phyloP scores from a whole-genome alignment of 495 filamentous ascomycete genomes.

The Mycothermus thermophilus region DNA sequence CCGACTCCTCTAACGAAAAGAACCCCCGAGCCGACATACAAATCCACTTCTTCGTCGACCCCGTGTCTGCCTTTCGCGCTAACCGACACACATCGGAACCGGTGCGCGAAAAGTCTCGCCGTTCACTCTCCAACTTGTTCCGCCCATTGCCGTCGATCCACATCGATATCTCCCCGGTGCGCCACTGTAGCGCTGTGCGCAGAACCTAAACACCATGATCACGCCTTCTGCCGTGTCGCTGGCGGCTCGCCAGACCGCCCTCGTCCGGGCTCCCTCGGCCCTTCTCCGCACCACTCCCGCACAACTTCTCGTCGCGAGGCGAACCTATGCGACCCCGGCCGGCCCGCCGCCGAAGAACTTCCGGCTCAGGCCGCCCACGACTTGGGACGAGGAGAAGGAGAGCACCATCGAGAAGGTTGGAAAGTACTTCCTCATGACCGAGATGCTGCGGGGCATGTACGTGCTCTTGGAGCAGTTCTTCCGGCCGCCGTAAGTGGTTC shows the following conservation, averaged over 20 bases:
- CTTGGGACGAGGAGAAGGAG: constrained; percentile 60
- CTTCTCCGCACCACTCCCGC: constrained; percentile 17
- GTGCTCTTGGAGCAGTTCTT: constrained; percentile 97
- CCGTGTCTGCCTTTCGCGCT: too few relatives aligned
- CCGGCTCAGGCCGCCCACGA: constrained; percentile 50
- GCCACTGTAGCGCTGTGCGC: too few relatives aligned
- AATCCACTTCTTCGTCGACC: too few relatives aligned
- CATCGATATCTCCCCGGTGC: too few relatives aligned
- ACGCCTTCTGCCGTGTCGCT: constrained; percentile 20
- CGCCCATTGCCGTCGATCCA: too few relatives aligned
- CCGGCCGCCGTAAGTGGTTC: constrained; percentile 70
- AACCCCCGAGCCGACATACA: too few relatives aligned
- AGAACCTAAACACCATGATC: constrained; percentile 14
- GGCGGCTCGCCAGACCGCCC: constrained; percentile 28
- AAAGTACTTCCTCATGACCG: constrained; percentile 83
- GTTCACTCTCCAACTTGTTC: too few relatives aligned
- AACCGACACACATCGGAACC: too few relatives aligned
- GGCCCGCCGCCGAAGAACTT: constrained; percentile 68
- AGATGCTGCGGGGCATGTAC: constrained; percentile 97
- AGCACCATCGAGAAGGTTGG: constrained; percentile 66
- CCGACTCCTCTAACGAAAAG: too few relatives aligned
- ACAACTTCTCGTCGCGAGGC: constrained; percentile 16
- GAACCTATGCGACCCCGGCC: constrained; percentile 58
- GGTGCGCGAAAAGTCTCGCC: too few relatives aligned
- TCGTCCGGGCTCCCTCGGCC: constrained; percentile 4